Conservation (phyloP, 495 filamentous ascomycete species). For the Durotheca rogersii region DNA sequence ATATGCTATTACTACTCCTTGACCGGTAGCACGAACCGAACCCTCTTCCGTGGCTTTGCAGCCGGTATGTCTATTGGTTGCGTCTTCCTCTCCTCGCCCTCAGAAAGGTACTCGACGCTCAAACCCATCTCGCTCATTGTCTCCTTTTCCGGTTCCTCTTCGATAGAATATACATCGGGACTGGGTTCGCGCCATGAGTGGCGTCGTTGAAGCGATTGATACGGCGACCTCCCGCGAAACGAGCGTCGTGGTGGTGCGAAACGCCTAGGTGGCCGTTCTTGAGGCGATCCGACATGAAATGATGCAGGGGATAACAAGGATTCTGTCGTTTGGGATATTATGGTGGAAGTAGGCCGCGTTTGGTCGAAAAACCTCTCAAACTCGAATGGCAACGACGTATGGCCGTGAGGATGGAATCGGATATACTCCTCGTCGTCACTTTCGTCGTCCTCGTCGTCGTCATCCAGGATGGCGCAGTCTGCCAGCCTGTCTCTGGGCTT, state of each 20-base stretch:
- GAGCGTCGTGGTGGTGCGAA: conserved; percentile 29
- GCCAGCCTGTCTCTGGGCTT: conserved; percentile 32
- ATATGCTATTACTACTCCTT: conserved; percentile 33
- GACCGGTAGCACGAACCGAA: conserved; percentile 51
- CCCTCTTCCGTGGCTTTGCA: conserved; percentile 52
- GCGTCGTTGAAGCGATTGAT: conserved; percentile 33
- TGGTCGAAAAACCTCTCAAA: conserved; percentile 35
- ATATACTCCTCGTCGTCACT: conserved; percentile 45
- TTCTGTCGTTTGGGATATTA: conserved; percentile 31
- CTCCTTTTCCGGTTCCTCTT: conserved; percentile 51
- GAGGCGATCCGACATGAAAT: conserved; percentile 32
- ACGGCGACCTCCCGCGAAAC: conserved; percentile 22
- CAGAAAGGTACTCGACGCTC: conserved; percentile 29
- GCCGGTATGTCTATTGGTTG: conserved; percentile 44
- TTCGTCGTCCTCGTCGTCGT: conserved; percentile 38
- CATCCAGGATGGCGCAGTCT: conserved; percentile 39
- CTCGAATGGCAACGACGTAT: conserved; percentile 34
- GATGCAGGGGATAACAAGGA: conserved; percentile 33
- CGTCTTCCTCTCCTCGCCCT: conserved; percentile 26
- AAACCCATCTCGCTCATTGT: conserved; percentile 39
- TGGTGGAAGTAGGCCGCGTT: conserved; percentile 24
- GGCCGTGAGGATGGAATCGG: conserved; percentile 32
- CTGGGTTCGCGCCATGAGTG: conserved; percentile 54
- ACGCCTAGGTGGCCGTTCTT: conserved; percentile 20
- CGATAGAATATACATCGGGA: conserved; percentile 53